Base-by-base conservation (phyloP, 768 basidiomycete genomes). In the Kwoniella shandongensis region DNA sequence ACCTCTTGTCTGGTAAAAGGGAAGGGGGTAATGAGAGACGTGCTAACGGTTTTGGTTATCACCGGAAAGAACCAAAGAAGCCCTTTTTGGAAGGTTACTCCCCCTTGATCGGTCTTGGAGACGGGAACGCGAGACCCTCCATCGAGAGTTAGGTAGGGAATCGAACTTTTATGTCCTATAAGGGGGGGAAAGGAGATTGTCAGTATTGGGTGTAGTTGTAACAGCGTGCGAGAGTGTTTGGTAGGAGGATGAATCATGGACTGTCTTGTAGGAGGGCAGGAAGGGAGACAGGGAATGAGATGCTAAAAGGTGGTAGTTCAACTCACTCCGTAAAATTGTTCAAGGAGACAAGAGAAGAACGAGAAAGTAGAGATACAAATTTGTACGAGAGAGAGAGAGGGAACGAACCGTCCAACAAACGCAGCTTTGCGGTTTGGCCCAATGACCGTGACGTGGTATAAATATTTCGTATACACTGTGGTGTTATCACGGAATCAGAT, bases 131-230 rank as follows among this genome's bases (percentile, higher is more conserved):
- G 74, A 73, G 50, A 66, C 61, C 59, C 56, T 60, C 66, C 62
- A 76, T 70, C 62, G 70, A 56, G 71, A 67, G 67, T 70, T 63
- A 50, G 57, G 63, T 38, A 62, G 64, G 59, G 65, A 66, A 63
- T 76, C 74, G 74, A 76, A 76, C 74, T 76, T 76, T 71, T 67
- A 52, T 76, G 74, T 76, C 70, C 72, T 70, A 35, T 26, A 49
- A 44, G 25, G 40, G 22, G 10, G 23, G 36, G 25, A n/a, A 20
- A 42, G 1, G 17, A 41, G 2, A 20, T 49, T 46, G 48, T 38
- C 13, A 13, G 27, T n/a, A 22, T 60, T 12, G 40, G 41, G 8
- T 17, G 11, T 27, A 36, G 17, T 7, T 17, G 17, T 15, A 5
- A 42, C 8, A 54, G 26, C 25, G 44, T 11, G 30, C 23, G 35